A percentile compares a stretch with the other conserved stretches of the same genome.
Evolutionary conservation across 78 protist species (phyloP).

Genomic region (Dictyostelium brefeldianum): DNA sequence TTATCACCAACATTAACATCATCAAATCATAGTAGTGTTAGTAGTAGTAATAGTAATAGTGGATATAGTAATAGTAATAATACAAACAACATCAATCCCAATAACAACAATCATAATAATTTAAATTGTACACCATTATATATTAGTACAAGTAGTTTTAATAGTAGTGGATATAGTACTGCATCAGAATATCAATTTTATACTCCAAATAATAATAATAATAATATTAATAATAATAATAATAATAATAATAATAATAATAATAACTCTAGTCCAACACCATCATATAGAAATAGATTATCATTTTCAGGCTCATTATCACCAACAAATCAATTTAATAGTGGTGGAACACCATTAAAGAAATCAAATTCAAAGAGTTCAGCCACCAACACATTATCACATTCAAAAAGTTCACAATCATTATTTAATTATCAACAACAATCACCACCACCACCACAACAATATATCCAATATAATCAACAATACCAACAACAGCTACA

Average conservation of each 20-base stretch:
- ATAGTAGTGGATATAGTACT: conserved; percentile 6
- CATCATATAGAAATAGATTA: conserved; percentile 1
- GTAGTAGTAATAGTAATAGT: neutral
- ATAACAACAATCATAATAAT: neutral
- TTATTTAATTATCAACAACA: neutral
- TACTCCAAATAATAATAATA: neutral
- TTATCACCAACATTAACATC: neutral
- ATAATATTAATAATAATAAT: neutral
- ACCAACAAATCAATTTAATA: conserved; percentile 5
- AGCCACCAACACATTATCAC: neutral
- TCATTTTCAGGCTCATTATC: conserved; percentile 3
- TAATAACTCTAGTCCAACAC: neutral
- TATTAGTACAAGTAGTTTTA: neutral
- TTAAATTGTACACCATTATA: neutral
- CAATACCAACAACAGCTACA: conserved; percentile 24
- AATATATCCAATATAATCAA: neutral
- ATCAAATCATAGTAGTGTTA: neutral
- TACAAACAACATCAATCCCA: no score
- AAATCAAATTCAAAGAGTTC: conserved; percentile 4
- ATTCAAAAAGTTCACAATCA: conserved; percentile 5
- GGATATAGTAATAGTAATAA: neutral
- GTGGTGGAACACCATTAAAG: neutral
- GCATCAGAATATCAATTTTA: neutral
- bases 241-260: no score
- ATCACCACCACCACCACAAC: neutral